Base-by-base conservation (phyloP, 1,284 basidiomycete genomes). In the Ustanciosporium gigantosporum region DNA sequence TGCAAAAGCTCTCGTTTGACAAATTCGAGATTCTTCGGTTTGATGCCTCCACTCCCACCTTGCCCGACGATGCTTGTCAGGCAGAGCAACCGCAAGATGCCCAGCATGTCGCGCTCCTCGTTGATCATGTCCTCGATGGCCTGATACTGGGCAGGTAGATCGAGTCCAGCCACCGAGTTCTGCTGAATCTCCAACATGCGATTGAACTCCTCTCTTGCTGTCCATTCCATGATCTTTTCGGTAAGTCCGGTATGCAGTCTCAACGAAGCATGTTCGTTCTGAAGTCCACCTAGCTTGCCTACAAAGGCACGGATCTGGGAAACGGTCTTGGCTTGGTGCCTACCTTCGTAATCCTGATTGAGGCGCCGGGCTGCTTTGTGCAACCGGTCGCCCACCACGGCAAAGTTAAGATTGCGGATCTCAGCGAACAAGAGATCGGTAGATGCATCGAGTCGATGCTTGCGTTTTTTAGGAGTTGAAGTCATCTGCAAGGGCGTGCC, bases 181-280 rank as follows among this genome's bases (percentile, higher is more conserved):
- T 98, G 95, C 76, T 98, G 94, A 16, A 95, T 89, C 80, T 98
- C 94, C 9, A 99, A 82, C 17, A 87, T 88, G 73, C 87, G 88
- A 79, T 91, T 91, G 81, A 98, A 98, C 43, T 87, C 82, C 31
- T 94, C 89, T 19, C 60, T 39, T 46, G 85, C 83, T 2, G 93
- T 97, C 61, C 87, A 81, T 13, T 87, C 85, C 67, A 93, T 86
- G 35, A 98, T 83, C 74, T 90, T 81, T 79, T 98, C 95, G n/a
- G 91, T 92, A 29, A 98, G 78, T 14, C 88, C 88, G 39, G 92
- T 98, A 78, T 99, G 94, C 44, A 97, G 81, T 47, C 88, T 83
- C 56, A 98, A 79, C 31, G 88, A 86, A 73, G 93, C 89, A 70
- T 96, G 92, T 70, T 96, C 92, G 20, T 84, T 85, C 79, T 97